phyloP scores from a whole-genome alignment of 345 rosid species.

The Aegle marmelos region DNA sequence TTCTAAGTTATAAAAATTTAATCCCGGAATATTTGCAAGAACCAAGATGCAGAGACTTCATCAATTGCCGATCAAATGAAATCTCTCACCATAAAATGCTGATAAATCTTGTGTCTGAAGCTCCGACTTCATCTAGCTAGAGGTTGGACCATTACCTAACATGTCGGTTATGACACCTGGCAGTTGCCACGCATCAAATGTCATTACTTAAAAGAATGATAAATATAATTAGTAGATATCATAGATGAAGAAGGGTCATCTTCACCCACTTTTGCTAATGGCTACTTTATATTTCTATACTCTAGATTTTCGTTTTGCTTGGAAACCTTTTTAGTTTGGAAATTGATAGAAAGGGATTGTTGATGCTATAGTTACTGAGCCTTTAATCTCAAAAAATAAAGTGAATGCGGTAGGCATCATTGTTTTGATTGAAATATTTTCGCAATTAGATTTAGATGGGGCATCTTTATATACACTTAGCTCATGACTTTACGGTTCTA shows the following conservation, averaged over 20 bases:
- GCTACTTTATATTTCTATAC: conserved; percentile 39
- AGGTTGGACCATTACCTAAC: background rate
- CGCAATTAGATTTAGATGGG: conserved; percentile 42
- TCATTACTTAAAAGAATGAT: conserved; percentile 8
- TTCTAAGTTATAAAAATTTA: background rate
- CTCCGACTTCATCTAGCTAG: background rate
- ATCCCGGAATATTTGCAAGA: background rate
- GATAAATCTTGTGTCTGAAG: background rate
- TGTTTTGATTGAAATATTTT: conserved; percentile 51
- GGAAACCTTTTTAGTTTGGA: conserved; percentile 62
- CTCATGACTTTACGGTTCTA: conserved; percentile 30
- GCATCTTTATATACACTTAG: conserved; percentile 25
- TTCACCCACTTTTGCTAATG: conserved; percentile 35
- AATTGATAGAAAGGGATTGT: conserved; percentile 49
- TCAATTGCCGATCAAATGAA: background rate
- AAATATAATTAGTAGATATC: background rate
- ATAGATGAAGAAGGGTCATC: conserved; percentile 12
- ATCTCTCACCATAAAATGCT: background rate
- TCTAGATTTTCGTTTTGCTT: conserved; percentile 26
- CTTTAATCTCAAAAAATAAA: conserved; percentile 16
- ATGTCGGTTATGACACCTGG: conserved; percentile 24
- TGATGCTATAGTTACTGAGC: conserved; percentile 18
- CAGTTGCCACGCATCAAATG: conserved; percentile 13
- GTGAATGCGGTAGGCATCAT: conserved; percentile 39
- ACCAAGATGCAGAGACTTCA: background rate